Evolutionary conservation across 139 green algal genomes (phyloP).

Genomic region (Pycnococcus provasolii): DNA sequence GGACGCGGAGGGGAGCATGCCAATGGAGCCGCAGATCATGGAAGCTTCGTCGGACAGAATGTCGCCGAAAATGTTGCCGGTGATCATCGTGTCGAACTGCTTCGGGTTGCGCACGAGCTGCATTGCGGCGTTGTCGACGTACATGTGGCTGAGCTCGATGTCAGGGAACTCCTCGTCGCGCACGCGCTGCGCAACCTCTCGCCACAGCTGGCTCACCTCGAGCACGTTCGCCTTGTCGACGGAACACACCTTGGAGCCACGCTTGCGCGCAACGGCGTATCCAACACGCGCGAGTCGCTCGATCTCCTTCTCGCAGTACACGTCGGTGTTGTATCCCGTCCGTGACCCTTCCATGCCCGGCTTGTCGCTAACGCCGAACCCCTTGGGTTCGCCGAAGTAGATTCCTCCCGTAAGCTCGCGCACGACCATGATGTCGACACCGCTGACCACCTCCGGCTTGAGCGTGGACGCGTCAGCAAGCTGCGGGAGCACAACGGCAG

Average conservation of each 20-base stretch:
- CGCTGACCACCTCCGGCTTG: slow-evolving; percentile 86
- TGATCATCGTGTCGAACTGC: slow-evolving; percentile 94
- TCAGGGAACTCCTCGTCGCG: slow-evolving; percentile 93
- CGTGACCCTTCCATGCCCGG: slow-evolving; percentile 44
- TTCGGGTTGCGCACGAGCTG: slow-evolving; percentile 70
- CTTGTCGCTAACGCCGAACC: slow-evolving; percentile 66
- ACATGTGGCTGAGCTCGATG: slow-evolving; percentile 97
- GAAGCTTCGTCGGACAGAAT: slow-evolving; percentile 96
- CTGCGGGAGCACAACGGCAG: slow-evolving; percentile 76
- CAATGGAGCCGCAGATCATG: slow-evolving; percentile 92
- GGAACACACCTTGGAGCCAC: slow-evolving; percentile 60
- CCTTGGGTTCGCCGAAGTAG: slow-evolving; percentile 94
- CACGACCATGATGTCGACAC: slow-evolving; percentile 95
- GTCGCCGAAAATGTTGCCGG: slow-evolving; percentile 98
- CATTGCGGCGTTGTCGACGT: slow-evolving; percentile 99
- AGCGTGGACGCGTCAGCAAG: slow-evolving; percentile 85
- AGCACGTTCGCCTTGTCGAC: slow-evolving; percentile 98
- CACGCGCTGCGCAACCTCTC: slow-evolving; percentile 56
- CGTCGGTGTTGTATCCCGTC: slow-evolving; percentile 90
- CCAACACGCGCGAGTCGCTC: slow-evolving; percentile 89
- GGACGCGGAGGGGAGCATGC: slow-evolving; percentile 93
- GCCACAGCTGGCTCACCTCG: slow-evolving; percentile 64
- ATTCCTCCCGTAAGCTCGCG: slow-evolving; percentile 93
- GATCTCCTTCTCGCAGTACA: slow-evolving; percentile 84
- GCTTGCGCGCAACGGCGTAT: slow-evolving; percentile 82